Conservation (phyloP, 305 asterid genomes). For the Euphrasia arctica region DNA sequence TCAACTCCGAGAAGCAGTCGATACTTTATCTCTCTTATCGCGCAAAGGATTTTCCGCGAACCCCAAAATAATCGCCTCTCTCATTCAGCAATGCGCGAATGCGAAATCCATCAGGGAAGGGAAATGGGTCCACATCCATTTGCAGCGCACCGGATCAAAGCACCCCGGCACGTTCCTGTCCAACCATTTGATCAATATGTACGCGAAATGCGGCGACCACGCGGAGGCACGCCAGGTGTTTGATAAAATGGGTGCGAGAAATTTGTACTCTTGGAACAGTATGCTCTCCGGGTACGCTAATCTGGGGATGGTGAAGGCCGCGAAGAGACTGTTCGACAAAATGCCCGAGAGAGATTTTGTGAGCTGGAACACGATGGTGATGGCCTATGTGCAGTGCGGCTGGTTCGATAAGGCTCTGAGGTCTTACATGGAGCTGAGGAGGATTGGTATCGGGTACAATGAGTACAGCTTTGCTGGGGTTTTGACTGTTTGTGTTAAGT, state of each 20-base stretch:
- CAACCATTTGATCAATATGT: conserved; percentile 73
- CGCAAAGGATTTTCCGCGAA: conserved; percentile 58
- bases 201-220: conserved; percentile 64
- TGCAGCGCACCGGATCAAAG: conserved; percentile 58
- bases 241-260: conserved; percentile 57
- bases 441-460: conserved; percentile 47
- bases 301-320: conserved; percentile 60
- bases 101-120: conserved; percentile 45
- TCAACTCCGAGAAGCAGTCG: conserved; percentile 58
- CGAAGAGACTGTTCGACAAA: conserved; percentile 53
- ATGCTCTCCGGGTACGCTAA: conserved; percentile 78
- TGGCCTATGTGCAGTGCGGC: conserved; percentile 56
- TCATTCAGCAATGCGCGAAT: conserved; percentile 51
- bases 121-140: conserved; percentile 55
- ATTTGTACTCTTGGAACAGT: conserved; percentile 82
- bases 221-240: conserved; percentile 65
- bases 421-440: conserved; percentile 54
- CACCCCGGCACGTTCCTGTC: conserved; percentile 51
- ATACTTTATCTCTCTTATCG: conserved; percentile 43
- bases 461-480: conserved; percentile 70
- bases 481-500: conserved; percentile 57
- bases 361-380: conserved; percentile 80
- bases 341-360: conserved; percentile 76
- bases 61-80: conserved; percentile 42
- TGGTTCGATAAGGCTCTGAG: conserved; percentile 48